Evolutionary conservation across 352 stramenopile species (phyloP), one percentile per base, ranked within the genome.

Genomic region (Pythium phragmiticola): DNA sequence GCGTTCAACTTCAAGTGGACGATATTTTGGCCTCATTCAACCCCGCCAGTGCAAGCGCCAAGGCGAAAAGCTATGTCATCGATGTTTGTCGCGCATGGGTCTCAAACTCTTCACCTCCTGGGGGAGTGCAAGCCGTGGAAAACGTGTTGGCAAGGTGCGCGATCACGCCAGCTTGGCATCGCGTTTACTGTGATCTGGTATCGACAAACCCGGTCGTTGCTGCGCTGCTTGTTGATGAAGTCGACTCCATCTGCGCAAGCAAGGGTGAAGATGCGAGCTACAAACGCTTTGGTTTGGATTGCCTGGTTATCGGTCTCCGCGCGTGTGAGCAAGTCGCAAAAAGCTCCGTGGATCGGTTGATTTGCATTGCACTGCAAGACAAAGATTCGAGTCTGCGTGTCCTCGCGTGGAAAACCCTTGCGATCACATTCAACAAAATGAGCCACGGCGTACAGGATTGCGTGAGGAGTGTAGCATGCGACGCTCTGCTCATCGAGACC

Each of bases 331-430:
- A 13, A 0, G 21, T 63, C 7, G 53, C 28, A 23, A 42, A 26
- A 34, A 30, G n/a, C 19, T 42, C 8, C 4, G 21, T 68, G 1
- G 45, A 68, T 17, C 57, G 56, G 34, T 45, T 68, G 8, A 7
- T 63, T 41, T 68, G 61, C 19, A 28, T 7, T n/a, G 61, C 61
- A 1, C 36, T 41, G 4, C 23, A 37, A 13, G 46, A 68, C 26
- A 37, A 53, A 34, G 61, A 68, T 33, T 47, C 21, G 13, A 42
- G 48, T 41, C 13, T 57, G 8, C 61, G 53, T 9, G 39, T 48
- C 1, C 39, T 63, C 2, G 61, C 61, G 9, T 68, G 61, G 61
- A 68, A 63, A 48, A 39, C 37, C 1, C 47, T 68, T 13, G 39
- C 30, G 45, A 28, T 11, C 7, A 26, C 7, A 21, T 42, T 28